These are phyloP conservation scores for Starmerella bombi DNA, from an alignment of 805 yeast genomes.

Conservation along the genomic window DNA sequence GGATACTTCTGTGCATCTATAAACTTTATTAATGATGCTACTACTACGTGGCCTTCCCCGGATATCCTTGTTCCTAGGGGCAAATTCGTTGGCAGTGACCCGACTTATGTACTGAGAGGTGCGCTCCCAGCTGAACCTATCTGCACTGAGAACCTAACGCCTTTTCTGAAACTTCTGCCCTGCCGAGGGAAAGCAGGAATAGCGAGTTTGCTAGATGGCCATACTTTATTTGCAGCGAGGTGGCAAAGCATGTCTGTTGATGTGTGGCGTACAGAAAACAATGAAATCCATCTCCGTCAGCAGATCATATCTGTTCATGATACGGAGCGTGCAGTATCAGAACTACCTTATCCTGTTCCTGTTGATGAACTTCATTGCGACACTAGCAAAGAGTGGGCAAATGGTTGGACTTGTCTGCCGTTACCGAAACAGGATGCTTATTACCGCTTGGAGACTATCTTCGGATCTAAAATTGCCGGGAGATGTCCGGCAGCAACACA, in stretches of 20 bases:
- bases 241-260: slow-evolving; percentile 95
- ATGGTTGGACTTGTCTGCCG: slow-evolving; percentile 69
- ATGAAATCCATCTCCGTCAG: slow-evolving; percentile 33
- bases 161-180: slow-evolving; percentile 78
- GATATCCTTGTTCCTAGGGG: slow-evolving; percentile 19
- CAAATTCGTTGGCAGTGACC: slow-evolving; percentile 9
- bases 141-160: slow-evolving; percentile 93
- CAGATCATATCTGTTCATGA: slow-evolving; percentile 61
- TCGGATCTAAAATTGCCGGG: slow-evolving; percentile 56
- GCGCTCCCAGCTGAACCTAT: slow-evolving; percentile 90
- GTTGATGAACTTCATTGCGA: slow-evolving; percentile 69
- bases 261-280: slow-evolving; percentile 43
- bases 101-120: slow-evolving; percentile 41
- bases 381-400: slow-evolving; percentile 38
- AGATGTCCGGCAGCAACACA: slow-evolving; percentile 43
- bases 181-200: slow-evolving; percentile 86
- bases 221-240: slow-evolving; percentile 65
- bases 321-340: slow-evolving; percentile 53
- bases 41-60: slow-evolving; percentile 52
- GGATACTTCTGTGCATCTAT: slow-evolving; percentile 93
- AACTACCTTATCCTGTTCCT: slow-evolving; percentile 66
- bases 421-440: slow-evolving; percentile 13
- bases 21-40: slow-evolving; percentile 68
- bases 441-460: slow-evolving; percentile 50
- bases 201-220: slow-evolving; percentile 76